Percentiles rank a stretch among this genome's conserved stretches.
phyloP scores from a whole-genome alignment of 805 yeast genomes.

The Metschnikowia amazonensis region DNA sequence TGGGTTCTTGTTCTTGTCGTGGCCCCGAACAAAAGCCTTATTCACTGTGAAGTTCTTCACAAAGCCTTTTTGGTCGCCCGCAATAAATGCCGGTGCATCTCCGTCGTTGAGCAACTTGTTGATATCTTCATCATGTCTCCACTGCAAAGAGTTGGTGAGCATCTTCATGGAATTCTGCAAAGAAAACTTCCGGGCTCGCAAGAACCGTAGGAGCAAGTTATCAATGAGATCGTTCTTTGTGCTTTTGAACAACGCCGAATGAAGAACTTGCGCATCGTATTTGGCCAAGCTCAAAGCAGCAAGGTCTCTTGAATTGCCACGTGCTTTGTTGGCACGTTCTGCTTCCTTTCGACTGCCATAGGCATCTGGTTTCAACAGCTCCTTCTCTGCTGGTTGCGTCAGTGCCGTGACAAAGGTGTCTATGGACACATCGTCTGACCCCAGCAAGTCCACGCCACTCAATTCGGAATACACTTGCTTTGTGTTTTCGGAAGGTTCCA shows the following conservation, averaged over 20 bases:
- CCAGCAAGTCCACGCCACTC: slow-evolving; percentile 16
- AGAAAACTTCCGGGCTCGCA: slow-evolving; percentile 86
- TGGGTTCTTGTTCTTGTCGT: slow-evolving; percentile 72
- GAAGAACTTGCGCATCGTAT: slow-evolving; percentile 49
- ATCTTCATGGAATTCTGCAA: slow-evolving; percentile 63
- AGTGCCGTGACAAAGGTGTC: slow-evolving; percentile 25
- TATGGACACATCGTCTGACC: slow-evolving; percentile 24
- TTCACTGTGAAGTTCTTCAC: slow-evolving; percentile 56
- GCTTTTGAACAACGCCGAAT: slow-evolving; percentile 53
- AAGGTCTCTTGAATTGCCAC: slow-evolving; percentile 27
- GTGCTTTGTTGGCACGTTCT: slow-evolving; percentile 16
- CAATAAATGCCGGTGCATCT: slow-evolving; percentile 57
- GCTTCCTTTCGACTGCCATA: slow-evolving; percentile 14
- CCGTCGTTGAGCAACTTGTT: slow-evolving; percentile 66
- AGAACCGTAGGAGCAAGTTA: slow-evolving; percentile 66
- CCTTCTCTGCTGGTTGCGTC: background rate
- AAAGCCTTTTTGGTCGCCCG: slow-evolving; percentile 40
- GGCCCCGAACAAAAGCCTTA: slow-evolving; percentile 73
- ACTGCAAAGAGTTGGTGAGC: slow-evolving; percentile 67
- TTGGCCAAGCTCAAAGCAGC: slow-evolving; percentile 33
- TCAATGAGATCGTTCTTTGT: slow-evolving; percentile 80
- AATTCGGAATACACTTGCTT: slow-evolving; percentile 21
- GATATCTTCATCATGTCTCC: slow-evolving; percentile 63
- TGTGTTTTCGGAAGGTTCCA: slow-evolving; percentile 20
- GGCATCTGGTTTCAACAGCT: background rate